A percentile compares a stretch with the other conserved stretches of the same genome.
Conservation (phyloP, 2,329 filamentous ascomycete genomes). For the Lecanicillium sp. region DNA sequence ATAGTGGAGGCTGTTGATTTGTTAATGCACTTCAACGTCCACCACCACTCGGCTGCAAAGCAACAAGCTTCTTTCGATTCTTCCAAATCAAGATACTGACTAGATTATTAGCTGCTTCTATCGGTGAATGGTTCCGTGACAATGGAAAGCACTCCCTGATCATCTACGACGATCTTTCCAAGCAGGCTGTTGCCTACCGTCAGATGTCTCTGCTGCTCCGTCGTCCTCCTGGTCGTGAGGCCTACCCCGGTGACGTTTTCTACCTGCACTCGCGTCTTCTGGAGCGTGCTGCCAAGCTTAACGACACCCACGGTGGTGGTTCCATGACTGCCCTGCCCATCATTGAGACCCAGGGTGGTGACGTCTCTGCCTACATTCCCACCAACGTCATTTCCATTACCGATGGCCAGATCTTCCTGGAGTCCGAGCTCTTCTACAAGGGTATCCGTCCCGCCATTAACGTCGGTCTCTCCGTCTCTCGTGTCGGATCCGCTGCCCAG, state of each 20-base stretch:
- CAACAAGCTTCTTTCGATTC: too few species aligned
- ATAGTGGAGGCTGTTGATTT: too few species aligned
- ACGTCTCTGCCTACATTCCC: slow-evolving; percentile 99
- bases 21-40: too few species aligned
- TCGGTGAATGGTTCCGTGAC: slow-evolving; percentile 72
- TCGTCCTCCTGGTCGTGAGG: slow-evolving; percentile 97
- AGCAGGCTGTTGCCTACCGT: slow-evolving; percentile 96
- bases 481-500: slow-evolving; percentile 99
- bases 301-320: slow-evolving; percentile 86
- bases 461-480: slow-evolving; percentile 99
- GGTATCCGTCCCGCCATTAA: slow-evolving; percentile 99
- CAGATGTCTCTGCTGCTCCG: slow-evolving; percentile 98
- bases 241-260: slow-evolving; percentile 98
- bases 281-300: slow-evolving; percentile 99
- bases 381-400: slow-evolving; percentile 99
- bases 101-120: slow-evolving; percentile 24
- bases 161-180: slow-evolving; percentile 91
- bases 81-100: too few species aligned
- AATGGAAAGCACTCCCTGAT: slow-evolving; percentile 83
- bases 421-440: slow-evolving; percentile 99
- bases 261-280: slow-evolving; percentile 99
- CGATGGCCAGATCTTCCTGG: slow-evolving; percentile 99
- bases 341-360: slow-evolving; percentile 99
- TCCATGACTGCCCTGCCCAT: slow-evolving; percentile 95
- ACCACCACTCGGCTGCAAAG: too few species aligned